phyloP scores from a whole-genome alignment of 805 yeast species.

The Pichia cabralensis region DNA sequence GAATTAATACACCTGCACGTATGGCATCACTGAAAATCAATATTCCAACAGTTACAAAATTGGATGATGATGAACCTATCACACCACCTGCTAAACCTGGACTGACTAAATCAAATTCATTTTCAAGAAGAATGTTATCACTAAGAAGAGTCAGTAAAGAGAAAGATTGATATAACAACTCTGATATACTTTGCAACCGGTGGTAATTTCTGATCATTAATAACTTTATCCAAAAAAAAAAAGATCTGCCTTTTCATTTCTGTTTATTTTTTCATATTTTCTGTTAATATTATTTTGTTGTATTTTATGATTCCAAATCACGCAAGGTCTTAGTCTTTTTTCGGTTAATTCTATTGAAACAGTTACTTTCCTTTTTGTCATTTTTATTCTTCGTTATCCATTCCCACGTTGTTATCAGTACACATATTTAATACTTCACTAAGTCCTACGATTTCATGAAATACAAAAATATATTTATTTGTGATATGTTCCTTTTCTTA shows the following conservation, averaged over 20 bases:
- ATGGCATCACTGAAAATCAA: constrained; percentile 16
- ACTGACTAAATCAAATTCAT: constrained; percentile 5
- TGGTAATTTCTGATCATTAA: background rate
- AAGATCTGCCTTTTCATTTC: background rate
- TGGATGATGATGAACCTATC: constrained; percentile 15
- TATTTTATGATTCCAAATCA: too few species aligned
- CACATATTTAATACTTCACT: too few species aligned
- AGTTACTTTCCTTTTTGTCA: too few species aligned
- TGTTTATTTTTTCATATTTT: too few species aligned
- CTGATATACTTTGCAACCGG: background rate
- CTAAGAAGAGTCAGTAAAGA: constrained; percentile 16
- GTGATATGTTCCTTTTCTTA: too few species aligned
- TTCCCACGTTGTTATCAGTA: too few species aligned
- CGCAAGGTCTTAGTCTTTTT: too few species aligned
- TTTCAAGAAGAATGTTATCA: constrained; percentile 18
- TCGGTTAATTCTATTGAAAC: too few species aligned
- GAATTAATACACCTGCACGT: constrained; percentile 5
- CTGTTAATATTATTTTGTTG: background rate
- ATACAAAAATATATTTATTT: too few species aligned
- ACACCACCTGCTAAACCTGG: constrained; percentile 1
- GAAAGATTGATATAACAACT: constrained; percentile 1
- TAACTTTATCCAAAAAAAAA: too few species aligned
- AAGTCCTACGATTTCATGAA: too few species aligned
- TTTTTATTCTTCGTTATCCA: too few species aligned
- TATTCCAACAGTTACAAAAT: constrained; percentile 23